Evolutionary conservation across 441 rosid species (phyloP).

Genomic region (Pelargonium cotyledonis): DNA sequence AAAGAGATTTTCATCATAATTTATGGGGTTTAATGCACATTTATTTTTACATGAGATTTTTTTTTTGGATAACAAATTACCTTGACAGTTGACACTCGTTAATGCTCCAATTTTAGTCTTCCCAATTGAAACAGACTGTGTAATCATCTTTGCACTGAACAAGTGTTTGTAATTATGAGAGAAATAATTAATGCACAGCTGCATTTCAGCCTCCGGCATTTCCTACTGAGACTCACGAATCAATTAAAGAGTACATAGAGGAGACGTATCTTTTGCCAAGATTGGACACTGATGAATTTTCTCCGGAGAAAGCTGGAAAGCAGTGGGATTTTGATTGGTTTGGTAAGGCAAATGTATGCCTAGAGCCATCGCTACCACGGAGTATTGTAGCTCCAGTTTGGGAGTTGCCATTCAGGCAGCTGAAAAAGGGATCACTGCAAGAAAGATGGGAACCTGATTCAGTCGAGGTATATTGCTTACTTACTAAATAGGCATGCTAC

Average conservation of each 20-base stretch:
- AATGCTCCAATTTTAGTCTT: slow-evolving; percentile 3
- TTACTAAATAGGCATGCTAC: neutral
- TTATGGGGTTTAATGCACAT: neutral
- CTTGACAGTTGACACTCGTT: neutral
- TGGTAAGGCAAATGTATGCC: slow-evolving; percentile 61
- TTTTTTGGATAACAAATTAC: neutral
- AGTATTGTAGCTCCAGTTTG: slow-evolving; percentile 71
- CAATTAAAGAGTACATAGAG: slow-evolving; percentile 74
- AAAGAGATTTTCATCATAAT: too few relatives aligned
- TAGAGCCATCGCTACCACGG: slow-evolving; percentile 70
- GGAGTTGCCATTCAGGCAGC: slow-evolving; percentile 79
- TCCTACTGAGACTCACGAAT: slow-evolving; percentile 64
- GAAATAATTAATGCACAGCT: slow-evolving; percentile 2
- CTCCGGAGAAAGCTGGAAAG: slow-evolving; percentile 64
- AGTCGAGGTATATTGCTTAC: slow-evolving; percentile 45
- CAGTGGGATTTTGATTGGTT: slow-evolving; percentile 99
- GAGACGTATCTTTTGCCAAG: slow-evolving; percentile 74
- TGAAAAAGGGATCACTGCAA: slow-evolving; percentile 28
- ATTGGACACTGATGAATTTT: slow-evolving; percentile 65
- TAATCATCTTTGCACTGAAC: neutral
- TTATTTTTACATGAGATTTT: neutral
- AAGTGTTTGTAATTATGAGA: neutral
- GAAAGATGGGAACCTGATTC: slow-evolving; percentile 74
- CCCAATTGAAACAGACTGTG: neutral
- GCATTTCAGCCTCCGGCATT: slow-evolving; percentile 87